phyloP scores from a whole-genome alignment of 345 rosid species.

The Citrus hindsii region DNA sequence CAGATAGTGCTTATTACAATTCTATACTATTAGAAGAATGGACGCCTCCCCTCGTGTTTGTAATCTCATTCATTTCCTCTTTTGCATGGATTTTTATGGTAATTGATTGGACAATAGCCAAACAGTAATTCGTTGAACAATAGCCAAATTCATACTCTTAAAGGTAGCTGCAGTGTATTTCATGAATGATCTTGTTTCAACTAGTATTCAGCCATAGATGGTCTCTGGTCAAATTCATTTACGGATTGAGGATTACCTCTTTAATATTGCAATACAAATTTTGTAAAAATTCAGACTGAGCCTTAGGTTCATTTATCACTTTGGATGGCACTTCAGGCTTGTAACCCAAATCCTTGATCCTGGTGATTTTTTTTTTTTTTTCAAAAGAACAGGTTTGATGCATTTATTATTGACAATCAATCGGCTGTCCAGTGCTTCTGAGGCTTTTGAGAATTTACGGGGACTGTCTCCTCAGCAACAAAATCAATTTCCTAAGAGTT shows the following conservation, averaged over 20 bases:
- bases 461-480: background rate
- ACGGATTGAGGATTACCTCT: background rate
- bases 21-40: background rate
- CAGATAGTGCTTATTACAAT: background rate
- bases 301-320: background rate
- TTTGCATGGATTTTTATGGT: background rate
- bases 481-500: background rate
- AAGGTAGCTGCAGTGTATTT: background rate
- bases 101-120: too few species aligned
- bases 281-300: background rate
- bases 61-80: background rate
- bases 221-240: background rate
- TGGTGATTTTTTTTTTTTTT: background rate
- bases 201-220: background rate
- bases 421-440: background rate
- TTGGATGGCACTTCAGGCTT: background rate
- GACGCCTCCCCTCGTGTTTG: too few species aligned
- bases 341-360: background rate
- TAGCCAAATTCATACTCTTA: background rate
- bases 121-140: background rate
- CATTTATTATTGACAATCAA: background rate
- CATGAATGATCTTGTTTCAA: background rate
- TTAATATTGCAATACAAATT: background rate
- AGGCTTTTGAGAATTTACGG: background rate
- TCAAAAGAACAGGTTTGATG: background rate